These are phyloP conservation scores for Yamadazyma nakazawae DNA, from an alignment of 805 yeast species.

Conservation along the genomic window DNA sequence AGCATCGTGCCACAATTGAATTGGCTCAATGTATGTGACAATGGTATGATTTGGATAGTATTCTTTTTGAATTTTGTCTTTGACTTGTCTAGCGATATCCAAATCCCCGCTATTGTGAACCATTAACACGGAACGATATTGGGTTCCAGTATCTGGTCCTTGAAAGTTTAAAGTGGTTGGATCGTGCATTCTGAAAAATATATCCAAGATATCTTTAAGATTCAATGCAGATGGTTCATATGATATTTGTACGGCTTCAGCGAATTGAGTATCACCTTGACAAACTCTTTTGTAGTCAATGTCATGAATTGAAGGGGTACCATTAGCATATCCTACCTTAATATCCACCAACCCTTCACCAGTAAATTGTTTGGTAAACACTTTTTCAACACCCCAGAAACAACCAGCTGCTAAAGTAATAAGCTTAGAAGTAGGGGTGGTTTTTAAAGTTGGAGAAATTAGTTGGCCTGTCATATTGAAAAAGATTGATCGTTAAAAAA, in stretches of 20 bases:
- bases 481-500: neutral
- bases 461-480: constrained; percentile 12
- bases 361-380: constrained; percentile 67
- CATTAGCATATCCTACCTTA: constrained; percentile 91
- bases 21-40: constrained; percentile 66
- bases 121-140: constrained; percentile 83
- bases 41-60: constrained; percentile 75
- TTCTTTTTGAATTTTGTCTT: constrained; percentile 57
- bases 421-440: constrained; percentile 32
- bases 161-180: constrained; percentile 83
- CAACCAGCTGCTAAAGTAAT: constrained; percentile 58
- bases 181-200: constrained; percentile 90
- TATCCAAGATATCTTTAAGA: constrained; percentile 64
- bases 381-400: constrained; percentile 88
- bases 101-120: constrained; percentile 54
- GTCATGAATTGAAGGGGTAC: constrained; percentile 48
- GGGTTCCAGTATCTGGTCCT: constrained; percentile 88
- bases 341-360: constrained; percentile 67
- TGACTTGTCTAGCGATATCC: constrained; percentile 41
- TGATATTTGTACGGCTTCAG: constrained; percentile 81
- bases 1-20: constrained; percentile 81
- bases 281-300: constrained; percentile 67
- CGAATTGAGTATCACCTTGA: constrained; percentile 67
- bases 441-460: constrained; percentile 34
- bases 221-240: constrained; percentile 68